Evolutionary conservation across 352 stramenopile species (phyloP), one percentile per base, ranked within the genome.

Genomic region (Globisporangium camurandrum): DNA sequence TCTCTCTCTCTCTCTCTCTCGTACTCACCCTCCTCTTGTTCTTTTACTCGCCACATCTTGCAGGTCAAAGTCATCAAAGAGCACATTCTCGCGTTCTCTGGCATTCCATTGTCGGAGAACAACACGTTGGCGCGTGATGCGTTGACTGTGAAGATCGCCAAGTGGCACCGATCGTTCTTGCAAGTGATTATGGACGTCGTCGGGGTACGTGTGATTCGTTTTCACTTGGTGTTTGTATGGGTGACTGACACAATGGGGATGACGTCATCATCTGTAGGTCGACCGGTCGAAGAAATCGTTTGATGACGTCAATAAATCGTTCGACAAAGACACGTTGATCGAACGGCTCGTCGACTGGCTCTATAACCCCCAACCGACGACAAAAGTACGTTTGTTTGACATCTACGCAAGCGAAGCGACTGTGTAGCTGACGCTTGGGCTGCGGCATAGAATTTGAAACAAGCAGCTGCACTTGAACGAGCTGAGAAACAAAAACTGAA

Each of bases 281-380:
- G 75, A 92, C 48, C 75, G 81, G 19, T 92, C 81, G 4, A 88
- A 87, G 54, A 92, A 92, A 52, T 91, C 80, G 34, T 91, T 91
- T 56, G 72, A 85, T 22, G 80, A 87, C 9, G 61, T 71, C 50
- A 59, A 62, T 10, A 80, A 82, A 45, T 36, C 50, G 9, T 62
- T 70, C 30, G 69, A 75, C 55, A 92, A 92, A 58, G 76, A 92
- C 49, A 49, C 57, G 22, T 62, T 89, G 12, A 63, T 89, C 22
- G 57, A 73, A 20, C 81, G 81, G 10, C 59, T 92, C 17, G 74
- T 88, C 46, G 74, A 88, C 26, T 92, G 81, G 81, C 67, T 92
- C 0, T 75, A 68, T 48, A 63, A 85, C 36, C 81, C 81, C 5
- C 66, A 84, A 37, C 54, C 70, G 19, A 75, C 64, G n/a, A n/a